Evolutionary conservation across 106 monocot genomes (phyloP).

Genomic region (Dioscorea dumetorum): DNA sequence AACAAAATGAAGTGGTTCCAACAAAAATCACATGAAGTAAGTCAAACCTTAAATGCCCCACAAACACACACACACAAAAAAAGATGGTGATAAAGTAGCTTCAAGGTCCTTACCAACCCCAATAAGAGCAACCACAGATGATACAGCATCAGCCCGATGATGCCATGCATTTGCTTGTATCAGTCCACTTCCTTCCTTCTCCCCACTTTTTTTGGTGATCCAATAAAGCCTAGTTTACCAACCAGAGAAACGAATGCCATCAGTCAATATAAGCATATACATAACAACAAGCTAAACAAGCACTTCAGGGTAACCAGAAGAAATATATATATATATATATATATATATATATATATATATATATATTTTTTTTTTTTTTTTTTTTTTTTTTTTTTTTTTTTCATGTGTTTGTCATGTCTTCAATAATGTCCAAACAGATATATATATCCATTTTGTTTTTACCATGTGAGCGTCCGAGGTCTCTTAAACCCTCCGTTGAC

Average conservation of each 20-base stretch:
- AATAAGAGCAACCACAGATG: conserved; percentile 87
- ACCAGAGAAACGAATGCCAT: conserved; percentile 3
- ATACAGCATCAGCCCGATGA: conserved; percentile 91
- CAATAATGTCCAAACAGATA: not conserved
- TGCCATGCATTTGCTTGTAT: conserved; percentile 99
- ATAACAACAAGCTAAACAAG: not conserved
- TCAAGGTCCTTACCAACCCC: conserved; percentile 73
- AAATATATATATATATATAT: not conserved
- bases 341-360: no score
- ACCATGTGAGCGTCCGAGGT: no score
- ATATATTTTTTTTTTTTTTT: no score
- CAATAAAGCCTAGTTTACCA: conserved; percentile 60
- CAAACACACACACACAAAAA: no score
- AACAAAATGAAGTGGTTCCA: no score
- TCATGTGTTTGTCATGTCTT: not conserved
- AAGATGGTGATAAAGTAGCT: not conserved
- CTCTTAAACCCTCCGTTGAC: no score
- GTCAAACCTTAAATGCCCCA: not conserved
- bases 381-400: no score
- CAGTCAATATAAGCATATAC: not conserved
- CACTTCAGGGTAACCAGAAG: no score
- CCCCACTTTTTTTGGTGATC: conserved; percentile 92
- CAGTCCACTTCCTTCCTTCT: conserved; percentile 81
- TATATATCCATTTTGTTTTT: no score
- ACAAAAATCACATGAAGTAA: not conserved